Evolutionary conservation across 1,284 basidiomycete genomes (phyloP), one percentile per base, ranked within the genome.

Genomic region (Volvariella volvacea): DNA sequence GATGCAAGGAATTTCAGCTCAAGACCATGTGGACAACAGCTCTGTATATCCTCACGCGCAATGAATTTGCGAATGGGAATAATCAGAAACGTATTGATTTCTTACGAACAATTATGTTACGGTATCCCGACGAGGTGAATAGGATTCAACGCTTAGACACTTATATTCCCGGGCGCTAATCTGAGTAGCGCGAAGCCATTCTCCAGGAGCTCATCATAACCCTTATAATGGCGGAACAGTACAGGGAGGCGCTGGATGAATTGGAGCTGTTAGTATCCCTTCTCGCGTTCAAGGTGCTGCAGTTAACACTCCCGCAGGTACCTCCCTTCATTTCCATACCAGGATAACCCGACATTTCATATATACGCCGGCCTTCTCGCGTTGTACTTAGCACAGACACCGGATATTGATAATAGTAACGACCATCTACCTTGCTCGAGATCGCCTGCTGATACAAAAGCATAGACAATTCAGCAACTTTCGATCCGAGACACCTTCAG

Each of bases 1-100:
- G 83, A 50, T 93, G 91, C 60, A 83, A 83, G 53, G 91, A 93
- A 65, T 68, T 92, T 7, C 67, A 85, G 52, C 91, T 88, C 87
- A 78, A 68, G 56, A 60, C 71, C 10, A 70, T 87, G 58, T 94
- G 91, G 91, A 71, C 69, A 40, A 82, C 78, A 45, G 85, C 83
- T 9, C 59, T 91, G 21, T 64, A 73, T 43, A 61, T 90, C 25
- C 64, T 87, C 14, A 68, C 66, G 38, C 56, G 62, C 21, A 53
- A 60, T 42, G 52, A 58, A n/a, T 47, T 61, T 33, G 55, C 59
- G 33, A 50, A 55, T 33, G 57, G 65, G 21, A 50, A 51, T 25
- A 58, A 57, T 41, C 53, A 63, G 31, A 59, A 65, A n/a, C 68
- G 67, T 47, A 58, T 82, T n/a, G 73, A 80, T 36, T 85, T 80